phyloP scores from a whole-genome alignment of 768 basidiomycete genomes.

The Trametes cinnabarina region DNA sequence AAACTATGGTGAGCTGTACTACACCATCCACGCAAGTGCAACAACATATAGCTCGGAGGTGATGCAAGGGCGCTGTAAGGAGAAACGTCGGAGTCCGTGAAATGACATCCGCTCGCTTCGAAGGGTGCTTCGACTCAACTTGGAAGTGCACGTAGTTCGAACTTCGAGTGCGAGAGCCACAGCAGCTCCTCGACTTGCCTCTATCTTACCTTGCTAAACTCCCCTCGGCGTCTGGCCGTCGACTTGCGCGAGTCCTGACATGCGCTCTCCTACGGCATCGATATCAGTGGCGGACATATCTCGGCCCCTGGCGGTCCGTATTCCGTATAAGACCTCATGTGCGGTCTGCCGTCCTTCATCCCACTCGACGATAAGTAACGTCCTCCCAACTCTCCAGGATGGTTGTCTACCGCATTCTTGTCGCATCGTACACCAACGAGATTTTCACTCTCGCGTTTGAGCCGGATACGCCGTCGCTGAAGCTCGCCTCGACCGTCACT shows the following conservation, averaged over 20 bases:
- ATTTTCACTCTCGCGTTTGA: slow-evolving; percentile 68
- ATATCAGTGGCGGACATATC: slow-evolving; percentile 20
- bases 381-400: slow-evolving; percentile 15
- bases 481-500: slow-evolving; percentile 40
- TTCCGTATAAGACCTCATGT: slow-evolving; percentile 10
- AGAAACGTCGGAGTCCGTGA: slow-evolving; percentile 7
- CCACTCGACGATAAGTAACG: slow-evolving; percentile 13
- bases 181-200: not conserved
- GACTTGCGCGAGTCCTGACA: not conserved
- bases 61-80: not conserved
- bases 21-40: not conserved
- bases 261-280: slow-evolving; percentile 10
- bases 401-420: slow-evolving; percentile 45
- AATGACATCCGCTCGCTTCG: not conserved
- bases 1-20: slow-evolving; percentile 2
- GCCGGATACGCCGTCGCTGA: slow-evolving; percentile 43
- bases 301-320: slow-evolving; percentile 13
- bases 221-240: not conserved
- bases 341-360: not conserved
- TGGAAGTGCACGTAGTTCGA: slow-evolving; percentile 15
- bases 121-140: slow-evolving; percentile 9
- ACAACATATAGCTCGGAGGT: not conserved
- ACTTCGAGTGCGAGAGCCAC: slow-evolving; percentile 4
- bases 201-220: not conserved
- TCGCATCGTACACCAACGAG: slow-evolving; percentile 62